Conservation (phyloP, 78 protist species). For the Paratrimastix pyriformis region DNA sequence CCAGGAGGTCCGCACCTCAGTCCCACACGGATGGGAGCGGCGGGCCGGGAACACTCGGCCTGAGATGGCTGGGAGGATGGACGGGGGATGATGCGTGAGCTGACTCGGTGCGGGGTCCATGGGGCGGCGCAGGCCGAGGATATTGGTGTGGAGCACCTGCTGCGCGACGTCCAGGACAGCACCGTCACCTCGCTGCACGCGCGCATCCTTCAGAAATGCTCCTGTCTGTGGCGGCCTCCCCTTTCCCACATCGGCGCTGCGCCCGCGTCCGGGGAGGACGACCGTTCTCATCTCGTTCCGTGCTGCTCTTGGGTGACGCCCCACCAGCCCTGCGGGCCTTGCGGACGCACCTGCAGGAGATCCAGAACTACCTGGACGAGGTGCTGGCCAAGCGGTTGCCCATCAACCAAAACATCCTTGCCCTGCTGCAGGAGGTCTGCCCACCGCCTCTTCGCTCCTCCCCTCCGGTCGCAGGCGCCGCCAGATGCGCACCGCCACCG, state of each 20-base stretch:
- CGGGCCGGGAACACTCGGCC: too few species aligned
- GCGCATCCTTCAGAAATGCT: too few species aligned
- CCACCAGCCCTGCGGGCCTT: conserved; percentile 56
- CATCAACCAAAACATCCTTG: conserved; percentile 69
- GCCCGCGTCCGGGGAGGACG: background rate
- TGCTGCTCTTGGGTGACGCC: conserved; percentile 34
- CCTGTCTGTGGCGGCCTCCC: too few species aligned
- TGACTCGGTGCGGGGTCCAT: too few species aligned
- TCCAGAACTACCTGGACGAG: conserved; percentile 39
- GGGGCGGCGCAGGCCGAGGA: conserved; percentile 86
- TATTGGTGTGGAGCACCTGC: conserved; percentile 94
- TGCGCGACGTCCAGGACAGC: conserved; percentile 79
- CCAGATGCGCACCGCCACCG: too few species aligned
- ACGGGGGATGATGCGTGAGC: too few species aligned
- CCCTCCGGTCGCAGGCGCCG: background rate
- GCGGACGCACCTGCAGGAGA: conserved; percentile 25
- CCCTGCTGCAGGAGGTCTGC: conserved; percentile 75
- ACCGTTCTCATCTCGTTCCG: background rate
- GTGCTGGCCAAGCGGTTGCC: conserved; percentile 51
- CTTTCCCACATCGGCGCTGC: too few species aligned
- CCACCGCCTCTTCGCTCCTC: background rate
- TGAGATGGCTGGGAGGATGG: too few species aligned
- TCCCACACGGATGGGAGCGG: too few species aligned
- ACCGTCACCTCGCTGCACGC: conserved; percentile 59
- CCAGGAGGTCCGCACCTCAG: too few species aligned